Percentiles rank a stretch among this genome's conserved stretches.
Conservation (phyloP, 106 monocot genomes). For the Acorus calamus region DNA sequence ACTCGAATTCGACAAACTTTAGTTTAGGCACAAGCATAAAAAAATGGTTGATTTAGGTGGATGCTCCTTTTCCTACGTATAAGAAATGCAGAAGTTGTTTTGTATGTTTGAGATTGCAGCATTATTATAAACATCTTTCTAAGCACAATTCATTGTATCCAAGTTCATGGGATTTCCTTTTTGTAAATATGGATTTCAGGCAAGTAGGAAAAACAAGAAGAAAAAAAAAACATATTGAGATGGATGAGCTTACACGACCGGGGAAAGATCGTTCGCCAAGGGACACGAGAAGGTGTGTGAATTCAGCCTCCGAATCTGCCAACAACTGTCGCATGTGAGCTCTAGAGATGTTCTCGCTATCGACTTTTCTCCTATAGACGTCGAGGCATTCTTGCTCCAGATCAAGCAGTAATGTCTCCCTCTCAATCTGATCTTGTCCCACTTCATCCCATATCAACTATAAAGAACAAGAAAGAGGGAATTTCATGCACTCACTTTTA, state of each 20-base stretch:
- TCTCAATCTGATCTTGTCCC: conserved; percentile 41
- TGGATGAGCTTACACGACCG: conserved; percentile 21
- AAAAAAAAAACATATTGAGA: too few relatives aligned
- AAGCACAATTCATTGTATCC: too few relatives aligned
- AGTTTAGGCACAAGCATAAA: too few relatives aligned
- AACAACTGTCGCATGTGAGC: conserved; percentile 45
- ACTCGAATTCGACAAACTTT: too few relatives aligned
- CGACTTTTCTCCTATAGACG: conserved; percentile 60
- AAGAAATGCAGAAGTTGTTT: too few relatives aligned
- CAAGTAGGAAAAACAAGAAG: background rate
- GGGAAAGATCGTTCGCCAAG: conserved; percentile 63
- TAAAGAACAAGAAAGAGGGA: background rate
- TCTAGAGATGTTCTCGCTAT: conserved; percentile 45
- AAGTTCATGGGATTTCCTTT: too few relatives aligned
- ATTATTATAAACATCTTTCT: too few relatives aligned
- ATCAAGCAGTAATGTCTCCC: conserved; percentile 47
- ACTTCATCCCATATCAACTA: conserved; percentile 84
- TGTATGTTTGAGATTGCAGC: too few relatives aligned
- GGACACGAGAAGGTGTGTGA: conserved; percentile 59
- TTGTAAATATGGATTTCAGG: background rate
- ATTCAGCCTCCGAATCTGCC: conserved; percentile 57
- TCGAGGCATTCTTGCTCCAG: conserved; percentile 57
- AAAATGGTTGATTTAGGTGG: too few relatives aligned
- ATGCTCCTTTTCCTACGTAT: too few relatives aligned
- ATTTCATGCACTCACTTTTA: too few relatives aligned